Evolutionary conservation across 345 rosid species (phyloP), one percentile per base, ranked within the genome.

Genomic region (Syzygium aromaticum): DNA sequence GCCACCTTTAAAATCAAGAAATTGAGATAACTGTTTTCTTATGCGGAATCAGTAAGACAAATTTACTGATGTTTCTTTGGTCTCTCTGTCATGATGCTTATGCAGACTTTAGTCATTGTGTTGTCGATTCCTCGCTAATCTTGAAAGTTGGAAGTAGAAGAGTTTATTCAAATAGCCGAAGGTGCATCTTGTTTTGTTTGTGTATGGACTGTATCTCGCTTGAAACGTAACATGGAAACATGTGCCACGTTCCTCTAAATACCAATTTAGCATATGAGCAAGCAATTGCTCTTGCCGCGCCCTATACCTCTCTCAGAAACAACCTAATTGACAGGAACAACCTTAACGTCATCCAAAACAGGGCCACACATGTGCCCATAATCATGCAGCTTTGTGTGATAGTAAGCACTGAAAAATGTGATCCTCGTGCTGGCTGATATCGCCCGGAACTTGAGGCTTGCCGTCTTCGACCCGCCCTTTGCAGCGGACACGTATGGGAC

Each of bases 321-420:
- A 73, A 73, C 21, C 80, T 73, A 73, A 11, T 19, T 9, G 43
- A 91, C 40, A 25, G 88, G 57, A 61, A 90, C 64, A 77, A 94
- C 98, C 1, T 73, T 86, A 77, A 97, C 96, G 91, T 92, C 92
- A 64, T 97, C 98, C 90, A 97, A 89, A 6, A 97, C 94, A 87
- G 99, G 98, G 28, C 99, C 99, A 80, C 99, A 97, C 91, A 97
- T 90, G 2, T 95, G 96, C 51, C 96, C 99, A 86, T 46, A 95
- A 89, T 96, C 99, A 59, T 93, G 88, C 21, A 94, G 87, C 90
- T 94, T 96, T 0, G 95, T 94, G 86, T 97, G 99, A 88, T 97
- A 97, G 88, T 91, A 90, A 1, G 94, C 90, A 87, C 96, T 96
- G 52, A 91, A 96, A 88, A 97, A 97, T 4, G 97, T 94, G 8